Evolutionary conservation across 768 basidiomycete genomes (phyloP).

Genomic region (Udeniomyces megalosporus): DNA sequence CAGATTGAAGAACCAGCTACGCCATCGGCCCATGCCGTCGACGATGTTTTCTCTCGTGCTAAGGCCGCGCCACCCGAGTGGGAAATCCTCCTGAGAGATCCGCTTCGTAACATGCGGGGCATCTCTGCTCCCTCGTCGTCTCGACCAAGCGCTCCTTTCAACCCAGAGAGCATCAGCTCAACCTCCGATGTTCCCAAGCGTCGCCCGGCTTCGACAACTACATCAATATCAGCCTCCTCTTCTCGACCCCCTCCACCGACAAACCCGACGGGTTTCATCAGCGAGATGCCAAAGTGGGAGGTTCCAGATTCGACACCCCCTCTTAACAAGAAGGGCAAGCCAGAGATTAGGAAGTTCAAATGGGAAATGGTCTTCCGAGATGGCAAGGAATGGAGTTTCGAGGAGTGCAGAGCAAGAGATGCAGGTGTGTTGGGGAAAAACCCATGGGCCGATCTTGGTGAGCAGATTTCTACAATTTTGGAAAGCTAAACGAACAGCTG

Average conservation of each 20-base stretch:
- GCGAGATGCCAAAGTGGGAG: not conserved
- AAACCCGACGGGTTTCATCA: not conserved
- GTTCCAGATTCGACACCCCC: constrained; percentile 12
- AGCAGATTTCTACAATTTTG: not conserved
- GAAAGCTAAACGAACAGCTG: not conserved
- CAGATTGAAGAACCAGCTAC: not conserved
- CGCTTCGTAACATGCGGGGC: constrained; percentile 30
- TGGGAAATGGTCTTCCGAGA: constrained; percentile 52
- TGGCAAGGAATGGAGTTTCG: constrained; percentile 63
- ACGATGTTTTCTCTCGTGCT: constrained; percentile 25
- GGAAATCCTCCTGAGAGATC: constrained; percentile 32
- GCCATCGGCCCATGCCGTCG: constrained; percentile 17
- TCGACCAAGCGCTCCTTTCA: constrained; percentile 1
- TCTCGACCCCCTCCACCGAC: constrained; percentile 20
- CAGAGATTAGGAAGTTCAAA: constrained; percentile 28
- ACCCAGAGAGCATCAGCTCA: not conserved
- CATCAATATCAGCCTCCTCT: constrained; percentile 16
- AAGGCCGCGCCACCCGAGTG: constrained; percentile 27
- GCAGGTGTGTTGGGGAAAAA: constrained; percentile 22
- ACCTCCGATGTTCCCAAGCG: constrained; percentile 10
- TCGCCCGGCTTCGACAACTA: constrained; percentile 12
- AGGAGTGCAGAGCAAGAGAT: constrained; percentile 41
- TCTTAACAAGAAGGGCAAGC: constrained; percentile 18
- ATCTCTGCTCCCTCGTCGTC: constrained; percentile 22
- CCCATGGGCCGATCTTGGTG: constrained; percentile 24